Base-by-base conservation (phyloP, 148 eudicot genomes). In the Vaccinium myrtillus region DNA sequence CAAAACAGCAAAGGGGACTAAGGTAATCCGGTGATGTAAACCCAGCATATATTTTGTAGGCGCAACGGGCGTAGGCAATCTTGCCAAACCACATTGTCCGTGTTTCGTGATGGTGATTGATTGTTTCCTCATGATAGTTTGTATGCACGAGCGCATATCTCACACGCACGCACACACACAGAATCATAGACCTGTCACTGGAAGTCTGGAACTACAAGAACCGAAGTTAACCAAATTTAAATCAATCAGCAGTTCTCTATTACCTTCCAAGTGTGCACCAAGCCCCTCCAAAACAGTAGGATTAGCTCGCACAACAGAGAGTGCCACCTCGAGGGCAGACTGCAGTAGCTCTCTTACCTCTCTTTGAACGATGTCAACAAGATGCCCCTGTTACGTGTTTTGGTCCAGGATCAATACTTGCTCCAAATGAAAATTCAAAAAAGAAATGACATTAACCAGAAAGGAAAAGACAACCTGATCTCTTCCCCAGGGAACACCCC, bases 221-320 rank as follows among this genome's bases (percentile, higher is more conserved):
- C 55, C 56, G n/a, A 80, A 61, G 54, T 63, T 61, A 30, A n/a
- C 49, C 27, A 55, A 49, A 48, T 63, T 9, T 9, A 53, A 36
- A 55, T 32, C 8, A 81, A 74, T 49, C n/a, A 79, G 71, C 14
- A 79, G 55, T 65, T 32, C 16, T 55, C 5, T 39, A 36, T 83
- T 92, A 92, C 98, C 99, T 92, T 96, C 98, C 86, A 96, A 90
- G 84, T 93, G 91, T 81, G 99, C 95, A 84, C 99, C 99, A 75
- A 96, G 92, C 78, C 98, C 99, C 90, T 96, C 99, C 92, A 96
- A 87, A 89, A 94, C 93, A 75, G 91, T 87, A 48, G 94, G 95
- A 88, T 96, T 96, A 74, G 99, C 98, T 85, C 93, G 94, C 49
- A 96, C 92, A 76, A 96, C 97, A 69, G 87, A 91, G 54, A 96